phyloP scores from a whole-genome alignment of 345 rosid genomes.

The Clausena lansium region DNA sequence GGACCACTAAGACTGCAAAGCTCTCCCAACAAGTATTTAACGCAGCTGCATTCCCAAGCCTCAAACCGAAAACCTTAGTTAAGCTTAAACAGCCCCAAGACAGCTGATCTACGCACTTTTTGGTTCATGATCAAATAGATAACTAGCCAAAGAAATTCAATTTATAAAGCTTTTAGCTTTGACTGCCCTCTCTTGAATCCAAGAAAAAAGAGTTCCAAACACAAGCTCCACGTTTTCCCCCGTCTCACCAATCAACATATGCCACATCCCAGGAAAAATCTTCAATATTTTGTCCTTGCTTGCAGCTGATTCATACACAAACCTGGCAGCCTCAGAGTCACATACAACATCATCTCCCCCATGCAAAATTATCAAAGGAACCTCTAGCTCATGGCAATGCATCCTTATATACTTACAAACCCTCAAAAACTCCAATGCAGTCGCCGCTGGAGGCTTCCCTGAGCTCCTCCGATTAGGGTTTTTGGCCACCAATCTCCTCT shows the following conservation, averaged over 20 bases:
- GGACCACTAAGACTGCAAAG: too few species aligned
- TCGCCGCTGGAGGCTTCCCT: constrained; percentile 28
- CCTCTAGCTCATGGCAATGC: constrained; percentile 26
- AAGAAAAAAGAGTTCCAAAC: constrained; percentile 13
- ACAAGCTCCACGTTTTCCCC: constrained; percentile 27
- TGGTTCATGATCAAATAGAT: too few species aligned
- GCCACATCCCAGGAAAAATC: constrained; percentile 31
- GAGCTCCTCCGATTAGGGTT: constrained; percentile 19
- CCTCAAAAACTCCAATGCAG: constrained; percentile 27
- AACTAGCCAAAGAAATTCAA: background rate
- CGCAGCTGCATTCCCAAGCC: too few species aligned
- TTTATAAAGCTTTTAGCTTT: background rate
- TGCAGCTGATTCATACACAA: constrained; percentile 23
- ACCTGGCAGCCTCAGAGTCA: constrained; percentile 16
- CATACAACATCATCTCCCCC: constrained; percentile 26
- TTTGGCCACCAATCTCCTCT: constrained; percentile 20
- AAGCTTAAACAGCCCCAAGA: too few species aligned
- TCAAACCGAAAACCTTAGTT: too few species aligned
- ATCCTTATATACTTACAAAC: constrained; percentile 20
- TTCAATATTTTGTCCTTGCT: constrained; percentile 27
- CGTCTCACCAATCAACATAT: constrained; percentile 26
- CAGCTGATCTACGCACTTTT: too few species aligned
- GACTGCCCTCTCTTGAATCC: constrained; percentile 17
- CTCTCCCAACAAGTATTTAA: too few species aligned
- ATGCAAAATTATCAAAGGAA: constrained; percentile 25